Percentiles rank a stretch among this genome's conserved stretches.
phyloP scores from a whole-genome alignment of 2,329 filamentous ascomycete species.

The Xylaria multiplex region DNA sequence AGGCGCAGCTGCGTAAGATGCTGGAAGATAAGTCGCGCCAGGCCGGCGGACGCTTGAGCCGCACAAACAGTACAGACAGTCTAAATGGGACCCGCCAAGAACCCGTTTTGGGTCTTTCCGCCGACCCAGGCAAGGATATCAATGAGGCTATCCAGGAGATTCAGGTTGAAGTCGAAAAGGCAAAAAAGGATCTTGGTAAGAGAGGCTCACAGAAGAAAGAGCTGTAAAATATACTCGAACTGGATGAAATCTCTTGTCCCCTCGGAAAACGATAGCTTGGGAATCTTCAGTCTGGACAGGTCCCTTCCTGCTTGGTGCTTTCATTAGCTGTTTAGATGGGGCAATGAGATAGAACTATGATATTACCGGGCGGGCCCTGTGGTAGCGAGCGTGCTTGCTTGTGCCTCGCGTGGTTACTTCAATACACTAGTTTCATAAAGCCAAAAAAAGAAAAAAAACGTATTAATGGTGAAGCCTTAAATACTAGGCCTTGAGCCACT shows the following conservation, averaged over 20 bases:
- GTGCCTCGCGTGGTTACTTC: background rate
- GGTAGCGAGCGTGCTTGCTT: conserved; percentile 6
- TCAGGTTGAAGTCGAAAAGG: conserved; percentile 74
- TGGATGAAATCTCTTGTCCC: background rate
- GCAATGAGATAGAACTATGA: conserved; percentile 24
- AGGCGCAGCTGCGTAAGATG: conserved; percentile 64
- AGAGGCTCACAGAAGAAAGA: conserved; percentile 27
- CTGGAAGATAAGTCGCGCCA: conserved; percentile 67
- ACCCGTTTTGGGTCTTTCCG: conserved; percentile 80
- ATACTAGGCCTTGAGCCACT: background rate
- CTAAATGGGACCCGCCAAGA: conserved; percentile 58
- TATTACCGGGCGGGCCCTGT: background rate
- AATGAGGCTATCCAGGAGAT: conserved; percentile 83
- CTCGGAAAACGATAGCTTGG: conserved; percentile 11
- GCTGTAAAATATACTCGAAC: conserved; percentile 24
- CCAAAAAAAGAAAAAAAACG: background rate
- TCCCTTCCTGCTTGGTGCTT: conserved; percentile 13
- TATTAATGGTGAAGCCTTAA: background rate
- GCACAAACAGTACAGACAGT: conserved; percentile 67
- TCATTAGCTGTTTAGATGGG: conserved; percentile 7
- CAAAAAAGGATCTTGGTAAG: conserved; percentile 41
- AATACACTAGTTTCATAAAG: background rate
- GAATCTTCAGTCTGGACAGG: background rate
- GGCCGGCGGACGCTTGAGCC: conserved; percentile 58
- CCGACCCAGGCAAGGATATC: conserved; percentile 78